A percentile compares a stretch with the other conserved stretches of the same genome.
Evolutionary conservation across 108 stramenopile species (phyloP).

Genomic region (Cyclotella baltica): DNA sequence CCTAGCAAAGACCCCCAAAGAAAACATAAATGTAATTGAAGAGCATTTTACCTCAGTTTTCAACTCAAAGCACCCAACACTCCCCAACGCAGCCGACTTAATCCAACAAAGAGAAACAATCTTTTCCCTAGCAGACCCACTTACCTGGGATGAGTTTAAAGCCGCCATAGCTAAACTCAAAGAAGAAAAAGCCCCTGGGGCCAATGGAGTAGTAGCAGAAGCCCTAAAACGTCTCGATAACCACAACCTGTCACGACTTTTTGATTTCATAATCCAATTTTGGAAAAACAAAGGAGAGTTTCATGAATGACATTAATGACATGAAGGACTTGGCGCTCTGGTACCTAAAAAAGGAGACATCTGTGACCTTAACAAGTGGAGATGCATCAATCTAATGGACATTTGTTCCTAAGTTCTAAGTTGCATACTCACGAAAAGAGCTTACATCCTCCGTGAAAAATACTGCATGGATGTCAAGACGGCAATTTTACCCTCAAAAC

Average conservation of each 20-base stretch:
- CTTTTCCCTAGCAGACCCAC: not conserved
- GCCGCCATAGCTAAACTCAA: constrained; percentile 13
- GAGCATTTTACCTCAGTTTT: not conserved
- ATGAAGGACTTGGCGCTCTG: constrained; percentile 6
- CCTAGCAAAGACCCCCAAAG: not conserved
- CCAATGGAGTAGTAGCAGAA: constrained; percentile 15
- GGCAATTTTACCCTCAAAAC: too few species aligned
- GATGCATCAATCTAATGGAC: constrained; percentile 30
- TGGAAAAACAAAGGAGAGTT: constrained; percentile 16
- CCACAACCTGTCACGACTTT: not conserved
- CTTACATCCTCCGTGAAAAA: constrained; percentile 17
- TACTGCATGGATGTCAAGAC: too few species aligned
- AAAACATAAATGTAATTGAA: not conserved
- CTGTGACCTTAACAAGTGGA: constrained; percentile 15
- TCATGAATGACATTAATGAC: constrained; percentile 23
- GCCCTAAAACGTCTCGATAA: constrained; percentile 27
- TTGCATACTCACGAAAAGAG: not conserved
- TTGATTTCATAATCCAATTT: constrained; percentile 11
- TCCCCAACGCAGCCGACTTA: not conserved
- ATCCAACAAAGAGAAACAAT: constrained; percentile 3
- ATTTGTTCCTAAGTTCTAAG: constrained; percentile 20
- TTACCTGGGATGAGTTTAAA: constrained; percentile 26
- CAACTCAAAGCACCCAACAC: not conserved
- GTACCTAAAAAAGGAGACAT: constrained; percentile 22
- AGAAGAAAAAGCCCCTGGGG: constrained; percentile 22